Conservation (phyloP, 2,329 filamentous ascomycete genomes). For the Didymellaceae sp. region DNA sequence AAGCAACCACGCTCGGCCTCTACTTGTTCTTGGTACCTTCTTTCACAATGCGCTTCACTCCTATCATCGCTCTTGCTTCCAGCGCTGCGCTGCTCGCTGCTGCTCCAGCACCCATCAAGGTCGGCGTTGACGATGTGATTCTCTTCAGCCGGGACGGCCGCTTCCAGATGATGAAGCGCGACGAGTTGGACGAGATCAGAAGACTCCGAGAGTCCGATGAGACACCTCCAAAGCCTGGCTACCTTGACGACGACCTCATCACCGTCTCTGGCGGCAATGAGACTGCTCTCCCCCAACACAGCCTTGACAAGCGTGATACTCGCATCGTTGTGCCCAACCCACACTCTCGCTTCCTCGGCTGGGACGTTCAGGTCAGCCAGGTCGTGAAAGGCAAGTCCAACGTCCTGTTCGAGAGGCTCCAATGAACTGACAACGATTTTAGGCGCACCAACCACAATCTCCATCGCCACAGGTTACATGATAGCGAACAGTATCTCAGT, state of each 20-base stretch:
- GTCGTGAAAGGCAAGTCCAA: slow-evolving; percentile 34
- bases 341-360: slow-evolving; percentile 45
- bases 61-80: slow-evolving; percentile 23
- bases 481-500: slow-evolving; percentile 45
- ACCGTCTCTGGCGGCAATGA: slow-evolving; percentile 16
- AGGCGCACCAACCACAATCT: slow-evolving; percentile 33
- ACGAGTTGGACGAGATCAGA: slow-evolving; percentile 27
- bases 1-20: slow-evolving; percentile 4
- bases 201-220: slow-evolving; percentile 20
- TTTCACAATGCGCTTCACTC: slow-evolving; percentile 30
- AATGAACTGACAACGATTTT: background rate
- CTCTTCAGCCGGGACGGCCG: slow-evolving; percentile 33
- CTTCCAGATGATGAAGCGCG: slow-evolving; percentile 32
- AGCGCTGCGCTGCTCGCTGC: slow-evolving; percentile 24
- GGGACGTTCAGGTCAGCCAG: slow-evolving; percentile 50
- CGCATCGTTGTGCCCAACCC: slow-evolving; percentile 32
- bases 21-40: slow-evolving; percentile 2
- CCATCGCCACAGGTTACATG: slow-evolving; percentile 46
- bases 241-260: slow-evolving; percentile 23
- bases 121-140: slow-evolving; percentile 34
- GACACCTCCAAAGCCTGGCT: slow-evolving; percentile 26
- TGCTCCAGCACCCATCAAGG: slow-evolving; percentile 18
- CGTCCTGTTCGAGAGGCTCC: too few relatives aligned
- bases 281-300: background rate
- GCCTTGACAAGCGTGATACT: slow-evolving; percentile 25